A percentile compares a stretch with the other conserved stretches of the same genome.
Evolutionary conservation across 768 basidiomycete genomes (phyloP).

Genomic region (Mycena sanguinolenta): DNA sequence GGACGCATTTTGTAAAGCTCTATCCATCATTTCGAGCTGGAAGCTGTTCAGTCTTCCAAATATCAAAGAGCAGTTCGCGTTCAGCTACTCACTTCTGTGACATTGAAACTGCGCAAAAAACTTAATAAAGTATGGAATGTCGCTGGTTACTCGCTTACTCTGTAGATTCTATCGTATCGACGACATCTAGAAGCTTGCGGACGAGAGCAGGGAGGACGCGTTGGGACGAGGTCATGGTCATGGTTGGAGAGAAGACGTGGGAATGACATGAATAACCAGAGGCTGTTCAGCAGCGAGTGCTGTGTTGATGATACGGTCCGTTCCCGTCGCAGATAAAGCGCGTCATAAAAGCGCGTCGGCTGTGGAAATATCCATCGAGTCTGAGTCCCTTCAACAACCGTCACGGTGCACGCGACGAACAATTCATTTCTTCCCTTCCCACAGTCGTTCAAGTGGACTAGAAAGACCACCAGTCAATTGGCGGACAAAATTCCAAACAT

Average conservation of each 20-base stretch:
- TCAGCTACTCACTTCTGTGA: constrained; percentile 23
- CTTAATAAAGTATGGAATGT: not conserved
- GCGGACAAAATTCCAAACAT: constrained; percentile 17
- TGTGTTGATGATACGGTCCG: too few relatives aligned
- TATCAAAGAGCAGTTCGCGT: not conserved
- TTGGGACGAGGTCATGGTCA: constrained; percentile 12
- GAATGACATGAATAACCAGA: too few relatives aligned
- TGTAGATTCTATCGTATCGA: constrained; percentile 2
- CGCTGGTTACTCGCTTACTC: not conserved
- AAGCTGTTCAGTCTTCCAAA: not conserved
- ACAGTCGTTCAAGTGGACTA: constrained; percentile 18
- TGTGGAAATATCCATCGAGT: too few relatives aligned
- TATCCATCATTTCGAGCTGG: constrained; percentile 7
- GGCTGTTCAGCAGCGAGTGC: too few relatives aligned
- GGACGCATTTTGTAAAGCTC: constrained; percentile 5
- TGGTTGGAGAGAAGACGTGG: not conserved
- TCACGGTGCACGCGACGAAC: too few relatives aligned
- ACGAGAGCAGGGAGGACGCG: constrained; percentile 14
- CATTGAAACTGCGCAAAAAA: constrained; percentile 7
- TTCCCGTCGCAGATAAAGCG: too few relatives aligned
- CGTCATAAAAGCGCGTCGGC: too few relatives aligned
- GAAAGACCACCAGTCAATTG: constrained; percentile 6
- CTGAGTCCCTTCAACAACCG: too few relatives aligned
- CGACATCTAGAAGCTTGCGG: constrained; percentile 8
- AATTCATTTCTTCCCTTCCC: constrained; percentile 7